Evolutionary conservation across 2,329 filamentous ascomycete species (phyloP).

Genomic region (Basipetospora chlamydospora): DNA sequence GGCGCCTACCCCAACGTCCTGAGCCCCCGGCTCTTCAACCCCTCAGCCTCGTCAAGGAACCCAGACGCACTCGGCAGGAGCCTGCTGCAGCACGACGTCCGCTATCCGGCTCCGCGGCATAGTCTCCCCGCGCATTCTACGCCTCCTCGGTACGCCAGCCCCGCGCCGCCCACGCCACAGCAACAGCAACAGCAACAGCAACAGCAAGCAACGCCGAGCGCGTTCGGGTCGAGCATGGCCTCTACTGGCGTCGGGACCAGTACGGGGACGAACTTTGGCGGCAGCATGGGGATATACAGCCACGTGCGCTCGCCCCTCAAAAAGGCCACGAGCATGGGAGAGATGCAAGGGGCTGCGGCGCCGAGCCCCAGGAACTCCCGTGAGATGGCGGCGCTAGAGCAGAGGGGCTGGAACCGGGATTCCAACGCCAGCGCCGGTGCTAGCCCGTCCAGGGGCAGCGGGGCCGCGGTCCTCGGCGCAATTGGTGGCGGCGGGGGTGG

Average conservation of each 20-base stretch:
- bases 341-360: conserved; percentile 30
- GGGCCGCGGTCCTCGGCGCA: background rate
- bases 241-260: conserved; percentile 4
- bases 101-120: conserved; percentile 10
- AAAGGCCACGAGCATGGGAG: conserved; percentile 53
- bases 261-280: conserved; percentile 34
- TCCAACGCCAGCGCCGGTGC: background rate
- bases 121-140: conserved; percentile 21
- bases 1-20: conserved; percentile 19
- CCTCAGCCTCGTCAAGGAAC: conserved; percentile 12
- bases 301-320: conserved; percentile 73
- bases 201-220: too few relatives aligned
- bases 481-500: background rate
- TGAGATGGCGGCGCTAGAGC: conserved; percentile 46
- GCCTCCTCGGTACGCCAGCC: too few relatives aligned
- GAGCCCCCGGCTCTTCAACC: conserved; percentile 29
- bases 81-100: conserved; percentile 1
- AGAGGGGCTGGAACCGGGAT: conserved; percentile 19
- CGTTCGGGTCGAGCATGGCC: conserved; percentile 10
- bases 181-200: too few relatives aligned
- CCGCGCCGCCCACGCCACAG: too few relatives aligned
- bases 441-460: conserved; percentile 1
- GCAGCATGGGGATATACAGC: conserved; percentile 65
- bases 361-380: conserved; percentile 42
- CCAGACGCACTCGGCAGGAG: conserved; percentile 1